A percentile compares a stretch with the other conserved stretches of the same genome.
These are phyloP conservation scores for Phytophthora europaea DNA, from an alignment of 352 stramenopile species.

Conservation along the genomic window DNA sequence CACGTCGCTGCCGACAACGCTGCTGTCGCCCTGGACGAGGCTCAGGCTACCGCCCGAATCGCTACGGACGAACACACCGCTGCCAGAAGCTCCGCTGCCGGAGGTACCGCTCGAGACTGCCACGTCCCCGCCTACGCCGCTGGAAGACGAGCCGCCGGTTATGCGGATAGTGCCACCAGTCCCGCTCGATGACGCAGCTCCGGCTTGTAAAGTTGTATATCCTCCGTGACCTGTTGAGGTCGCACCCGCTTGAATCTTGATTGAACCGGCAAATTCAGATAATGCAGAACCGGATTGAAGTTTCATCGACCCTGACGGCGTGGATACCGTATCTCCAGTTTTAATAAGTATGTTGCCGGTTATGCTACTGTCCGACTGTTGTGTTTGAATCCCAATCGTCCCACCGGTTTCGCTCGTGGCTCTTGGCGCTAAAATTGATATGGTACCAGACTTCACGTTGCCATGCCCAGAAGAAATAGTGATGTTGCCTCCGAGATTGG, in stretches of 20 bases:
- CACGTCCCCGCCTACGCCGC: constrained; percentile 33
- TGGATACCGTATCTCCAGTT: constrained; percentile 21
- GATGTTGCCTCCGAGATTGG: constrained; percentile 28
- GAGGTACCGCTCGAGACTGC: constrained; percentile 33
- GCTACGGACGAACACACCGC: constrained; percentile 29
- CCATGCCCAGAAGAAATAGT: constrained; percentile 28
- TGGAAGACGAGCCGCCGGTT: constrained; percentile 29
- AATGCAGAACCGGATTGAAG: constrained; percentile 28
- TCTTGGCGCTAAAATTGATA: constrained; percentile 33
- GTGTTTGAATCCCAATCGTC: constrained; percentile 30
- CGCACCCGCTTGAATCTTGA: constrained; percentile 25
- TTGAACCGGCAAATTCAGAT: constrained; percentile 12
- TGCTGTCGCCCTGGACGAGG: constrained; percentile 33
- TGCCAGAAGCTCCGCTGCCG: constrained; percentile 16
- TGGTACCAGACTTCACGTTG: constrained; percentile 23
- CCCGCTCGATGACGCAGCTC: constrained; percentile 15
- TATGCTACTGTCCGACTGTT: constrained; percentile 21
- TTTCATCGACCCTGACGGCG: constrained; percentile 21
- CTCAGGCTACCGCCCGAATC: constrained; percentile 33
- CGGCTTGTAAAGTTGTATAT: neutral
- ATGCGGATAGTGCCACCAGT: constrained; percentile 11
- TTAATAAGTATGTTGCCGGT: constrained; percentile 26
- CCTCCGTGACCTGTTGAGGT: constrained; percentile 13
- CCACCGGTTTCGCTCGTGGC: constrained; percentile 17
- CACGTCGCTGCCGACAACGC: constrained; percentile 32